Conservation (phyloP, 2,329 filamentous ascomycete genomes). For the Calonectria pteridis region DNA sequence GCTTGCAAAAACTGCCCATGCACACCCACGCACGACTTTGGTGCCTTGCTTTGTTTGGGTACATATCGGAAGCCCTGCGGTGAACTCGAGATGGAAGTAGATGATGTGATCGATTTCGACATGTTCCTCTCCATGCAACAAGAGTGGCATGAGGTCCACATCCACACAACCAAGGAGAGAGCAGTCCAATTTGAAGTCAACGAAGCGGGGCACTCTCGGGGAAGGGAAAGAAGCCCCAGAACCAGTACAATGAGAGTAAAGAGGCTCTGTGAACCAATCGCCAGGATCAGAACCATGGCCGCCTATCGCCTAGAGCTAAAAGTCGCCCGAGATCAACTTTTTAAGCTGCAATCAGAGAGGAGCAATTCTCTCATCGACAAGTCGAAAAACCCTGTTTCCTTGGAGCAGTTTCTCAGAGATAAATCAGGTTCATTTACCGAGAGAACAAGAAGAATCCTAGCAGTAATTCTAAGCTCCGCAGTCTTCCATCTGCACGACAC, state of each 20-base stretch:
- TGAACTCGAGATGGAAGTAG: not conserved
- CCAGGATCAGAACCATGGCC: not conserved
- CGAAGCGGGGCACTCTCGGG: not conserved
- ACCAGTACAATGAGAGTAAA: conserved; percentile 8
- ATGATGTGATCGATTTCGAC: conserved; percentile 16
- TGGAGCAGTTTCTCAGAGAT: conserved; percentile 9
- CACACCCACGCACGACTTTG: conserved; percentile 5
- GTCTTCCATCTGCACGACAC: conserved; percentile 22
- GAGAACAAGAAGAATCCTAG: conserved; percentile 25
- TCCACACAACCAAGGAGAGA: conserved; percentile 4
- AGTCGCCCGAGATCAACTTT: conserved; percentile 15
- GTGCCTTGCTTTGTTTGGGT: conserved; percentile 13
- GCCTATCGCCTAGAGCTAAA: conserved; percentile 22
- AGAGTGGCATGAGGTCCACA: conserved; percentile 13
- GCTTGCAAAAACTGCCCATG: conserved; percentile 18
- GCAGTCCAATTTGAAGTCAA: not conserved
- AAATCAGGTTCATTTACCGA: conserved; percentile 15
- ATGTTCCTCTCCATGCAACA: conserved; percentile 23
- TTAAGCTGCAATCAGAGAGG: conserved; percentile 20
- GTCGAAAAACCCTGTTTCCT: not conserved
- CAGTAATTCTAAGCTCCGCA: conserved; percentile 22
- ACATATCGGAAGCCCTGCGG: conserved; percentile 18
- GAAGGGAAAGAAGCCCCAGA: not conserved
- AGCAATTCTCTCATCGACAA: conserved; percentile 17
- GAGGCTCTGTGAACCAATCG: conserved; percentile 15